These are phyloP conservation scores for Ambrosia artemisiifolia DNA, from an alignment of 129 eudicot genomes.

Conservation along the genomic window DNA sequence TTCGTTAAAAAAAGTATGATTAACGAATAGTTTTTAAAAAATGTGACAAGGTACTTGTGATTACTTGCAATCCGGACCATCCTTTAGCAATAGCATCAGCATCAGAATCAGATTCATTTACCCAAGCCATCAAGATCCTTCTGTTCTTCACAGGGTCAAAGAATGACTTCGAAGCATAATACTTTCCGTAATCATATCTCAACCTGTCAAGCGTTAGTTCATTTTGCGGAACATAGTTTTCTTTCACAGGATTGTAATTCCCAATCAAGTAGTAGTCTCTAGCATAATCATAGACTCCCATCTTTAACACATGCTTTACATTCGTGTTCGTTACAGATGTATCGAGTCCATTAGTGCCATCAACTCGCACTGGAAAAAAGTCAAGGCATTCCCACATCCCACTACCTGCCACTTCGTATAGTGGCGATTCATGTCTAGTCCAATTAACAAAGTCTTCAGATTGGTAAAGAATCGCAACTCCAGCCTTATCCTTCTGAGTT, in stretches of 20 bases:
- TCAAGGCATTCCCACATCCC: conserved; percentile 78
- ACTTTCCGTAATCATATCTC: conserved; percentile 67
- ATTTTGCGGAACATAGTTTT: conserved; percentile 34
- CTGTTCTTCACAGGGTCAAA: conserved; percentile 47
- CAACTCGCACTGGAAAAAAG: conserved; percentile 52
- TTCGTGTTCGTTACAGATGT: conserved; percentile 24
- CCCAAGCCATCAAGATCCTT: conserved; percentile 71
- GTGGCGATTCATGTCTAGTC: conserved; percentile 34
- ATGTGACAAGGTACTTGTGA: background rate
- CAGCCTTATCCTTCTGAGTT: conserved; percentile 27
- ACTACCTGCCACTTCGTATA: conserved; percentile 23
- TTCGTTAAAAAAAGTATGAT: background rate
- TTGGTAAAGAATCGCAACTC: conserved; percentile 43
- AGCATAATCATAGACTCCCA: conserved; percentile 34
- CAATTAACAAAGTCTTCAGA: conserved; percentile 52
- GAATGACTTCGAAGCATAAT: conserved; percentile 69
- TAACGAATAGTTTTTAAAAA: background rate
- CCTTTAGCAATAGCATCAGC: conserved; percentile 36
- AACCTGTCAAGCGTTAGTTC: conserved; percentile 22
- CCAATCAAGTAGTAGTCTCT: conserved; percentile 57
- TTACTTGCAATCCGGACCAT: conserved; percentile 71
- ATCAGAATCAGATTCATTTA: conserved; percentile 40
- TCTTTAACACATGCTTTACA: conserved; percentile 59
- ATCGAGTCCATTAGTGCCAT: conserved; percentile 38
- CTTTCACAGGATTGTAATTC: conserved; percentile 32